Percentiles rank a stretch among this genome's conserved stretches.
phyloP scores from a whole-genome alignment of 225 moss, liverwort and hornwort genomes.

The Marchantia polymorpha region DNA sequence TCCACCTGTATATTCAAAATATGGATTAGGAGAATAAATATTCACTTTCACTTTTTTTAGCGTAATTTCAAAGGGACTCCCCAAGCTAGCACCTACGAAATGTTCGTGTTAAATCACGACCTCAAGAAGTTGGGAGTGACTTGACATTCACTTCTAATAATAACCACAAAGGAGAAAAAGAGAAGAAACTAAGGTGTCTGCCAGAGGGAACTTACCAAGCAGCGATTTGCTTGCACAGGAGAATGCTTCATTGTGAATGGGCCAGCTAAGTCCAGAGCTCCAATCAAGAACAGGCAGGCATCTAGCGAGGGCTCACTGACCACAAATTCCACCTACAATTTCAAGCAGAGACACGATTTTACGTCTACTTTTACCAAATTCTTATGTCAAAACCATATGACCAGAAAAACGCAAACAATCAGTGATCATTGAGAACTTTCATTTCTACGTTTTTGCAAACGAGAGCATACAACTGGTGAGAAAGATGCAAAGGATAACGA shows the following conservation, averaged over 20 bases:
- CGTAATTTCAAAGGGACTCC: neutral
- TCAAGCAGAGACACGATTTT: neutral
- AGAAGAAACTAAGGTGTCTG: neutral
- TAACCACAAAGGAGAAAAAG: conserved; percentile 2
- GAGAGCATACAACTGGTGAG: too few species aligned
- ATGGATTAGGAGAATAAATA: neutral
- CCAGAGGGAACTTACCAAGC: conserved; percentile 51
- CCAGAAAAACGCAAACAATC: too few species aligned
- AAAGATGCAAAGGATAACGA: neutral
- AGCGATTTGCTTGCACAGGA: conserved; percentile 86
- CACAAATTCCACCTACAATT: conserved; percentile 69
- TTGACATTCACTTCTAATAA: neutral
- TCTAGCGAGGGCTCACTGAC: conserved; percentile 91
- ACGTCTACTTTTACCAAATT: neutral
- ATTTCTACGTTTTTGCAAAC: neutral
- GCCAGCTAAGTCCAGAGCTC: conserved; percentile 88
- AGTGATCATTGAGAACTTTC: neutral
- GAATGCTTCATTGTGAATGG: conserved; percentile 84
- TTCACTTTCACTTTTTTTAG: neutral
- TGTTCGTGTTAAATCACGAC: neutral
- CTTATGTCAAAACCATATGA: neutral
- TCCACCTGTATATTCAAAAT: conserved; percentile 50
- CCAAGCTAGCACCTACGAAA: neutral
- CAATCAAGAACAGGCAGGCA: conserved; percentile 83
- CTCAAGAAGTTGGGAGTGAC: neutral